Conservation (phyloP, 192 early-diverging fungal genomes). For the Mortierella claussenii region DNA sequence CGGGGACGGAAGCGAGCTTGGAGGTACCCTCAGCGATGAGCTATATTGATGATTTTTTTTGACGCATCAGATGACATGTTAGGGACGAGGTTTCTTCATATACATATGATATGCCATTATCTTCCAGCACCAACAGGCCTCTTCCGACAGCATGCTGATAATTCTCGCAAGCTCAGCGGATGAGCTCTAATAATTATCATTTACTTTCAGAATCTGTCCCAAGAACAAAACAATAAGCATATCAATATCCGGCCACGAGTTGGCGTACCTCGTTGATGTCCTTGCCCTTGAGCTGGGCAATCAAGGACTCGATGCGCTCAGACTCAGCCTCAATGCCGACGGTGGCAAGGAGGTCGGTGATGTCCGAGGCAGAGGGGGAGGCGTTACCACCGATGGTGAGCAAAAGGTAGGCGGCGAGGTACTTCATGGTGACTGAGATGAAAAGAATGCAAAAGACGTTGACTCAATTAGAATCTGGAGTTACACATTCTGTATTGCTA, state of each 20-base stretch:
- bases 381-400: conserved; percentile 89
- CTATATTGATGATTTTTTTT: too few species aligned
- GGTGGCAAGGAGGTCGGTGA: conserved; percentile 85
- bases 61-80: too few species aligned
- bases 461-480: conserved; percentile 7
- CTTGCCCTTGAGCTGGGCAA: conserved; percentile 90
- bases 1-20: conserved; percentile 95
- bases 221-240: too few species aligned
- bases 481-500: too few species aligned
- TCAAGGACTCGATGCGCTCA: conserved; percentile 80
- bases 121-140: too few species aligned
- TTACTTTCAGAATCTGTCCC: too few species aligned
- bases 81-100: too few species aligned
- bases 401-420: conserved; percentile 98
- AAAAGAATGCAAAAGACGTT: conserved; percentile 4
- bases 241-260: too few species aligned
- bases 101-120: too few species aligned
- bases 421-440: conserved; percentile 82
- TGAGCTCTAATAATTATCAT: too few species aligned
- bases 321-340: conserved; percentile 94
- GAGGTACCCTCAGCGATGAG: conserved; percentile 90
- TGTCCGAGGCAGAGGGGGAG: conserved; percentile 78
- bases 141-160: too few species aligned
- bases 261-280: conserved; percentile 82
- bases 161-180: too few species aligned